These are phyloP conservation scores for Huiozyma sinensis DNA, from an alignment of 805 yeast species.

Conservation along the genomic window DNA sequence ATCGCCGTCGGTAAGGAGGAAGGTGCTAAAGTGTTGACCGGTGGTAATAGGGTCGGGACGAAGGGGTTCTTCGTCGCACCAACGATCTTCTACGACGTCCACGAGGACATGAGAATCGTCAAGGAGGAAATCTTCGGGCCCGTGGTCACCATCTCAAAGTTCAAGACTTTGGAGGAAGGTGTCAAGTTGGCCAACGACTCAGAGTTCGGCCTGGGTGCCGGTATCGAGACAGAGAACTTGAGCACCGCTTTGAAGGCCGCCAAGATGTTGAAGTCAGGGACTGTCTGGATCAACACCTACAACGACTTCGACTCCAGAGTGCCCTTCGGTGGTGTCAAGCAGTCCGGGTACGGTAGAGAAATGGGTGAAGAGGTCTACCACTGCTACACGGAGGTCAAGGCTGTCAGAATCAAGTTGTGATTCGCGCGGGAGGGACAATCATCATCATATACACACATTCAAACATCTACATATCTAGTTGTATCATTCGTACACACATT, in stretches of 20 bases:
- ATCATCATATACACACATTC: too few relatives aligned
- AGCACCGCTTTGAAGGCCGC: slow-evolving; percentile 55
- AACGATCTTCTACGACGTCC: slow-evolving; percentile 62
- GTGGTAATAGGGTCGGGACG: slow-evolving; percentile 55
- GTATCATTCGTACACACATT: too few relatives aligned
- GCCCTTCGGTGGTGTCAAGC: slow-evolving; percentile 76
- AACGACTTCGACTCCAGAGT: slow-evolving; percentile 65
- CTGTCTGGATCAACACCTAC: slow-evolving; percentile 73
- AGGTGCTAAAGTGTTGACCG: slow-evolving; percentile 58
- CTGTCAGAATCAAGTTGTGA: slow-evolving; percentile 48
- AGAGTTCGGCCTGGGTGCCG: slow-evolving; percentile 73
- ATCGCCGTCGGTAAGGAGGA: slow-evolving; percentile 56
- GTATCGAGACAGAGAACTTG: slow-evolving; percentile 57
- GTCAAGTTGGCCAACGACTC: slow-evolving; percentile 57
- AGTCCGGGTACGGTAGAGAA: slow-evolving; percentile 79
- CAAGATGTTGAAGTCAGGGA: slow-evolving; percentile 59
- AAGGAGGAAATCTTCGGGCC: slow-evolving; percentile 76
- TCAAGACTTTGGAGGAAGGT: slow-evolving; percentile 57
- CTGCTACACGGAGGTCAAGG: slow-evolving; percentile 65
- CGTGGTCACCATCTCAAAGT: slow-evolving; percentile 60
- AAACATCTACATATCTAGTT: too few relatives aligned
- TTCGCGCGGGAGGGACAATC: background rate
- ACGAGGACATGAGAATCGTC: slow-evolving; percentile 50
- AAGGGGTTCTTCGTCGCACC: slow-evolving; percentile 69
- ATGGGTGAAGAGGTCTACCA: slow-evolving; percentile 74